Conservation (phyloP, 208 protist genomes). For the Balamuthia mandrillaris region DNA sequence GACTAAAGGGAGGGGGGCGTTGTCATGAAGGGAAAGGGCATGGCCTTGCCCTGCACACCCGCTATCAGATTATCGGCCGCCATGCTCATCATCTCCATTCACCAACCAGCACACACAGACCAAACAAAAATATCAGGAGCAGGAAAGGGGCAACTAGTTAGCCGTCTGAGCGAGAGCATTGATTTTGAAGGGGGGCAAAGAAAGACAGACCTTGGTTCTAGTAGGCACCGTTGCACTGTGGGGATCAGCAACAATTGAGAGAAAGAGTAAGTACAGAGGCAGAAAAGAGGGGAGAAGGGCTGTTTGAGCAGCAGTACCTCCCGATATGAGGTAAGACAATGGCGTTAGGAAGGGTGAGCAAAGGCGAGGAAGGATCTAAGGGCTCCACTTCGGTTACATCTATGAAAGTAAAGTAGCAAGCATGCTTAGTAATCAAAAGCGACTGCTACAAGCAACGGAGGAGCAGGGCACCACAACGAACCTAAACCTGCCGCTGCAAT, state of each 20-base stretch:
- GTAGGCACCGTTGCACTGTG: background rate
- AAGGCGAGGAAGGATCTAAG: background rate
- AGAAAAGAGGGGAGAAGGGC: background rate
- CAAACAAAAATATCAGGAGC: no score
- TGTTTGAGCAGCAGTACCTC: background rate
- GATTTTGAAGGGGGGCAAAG: no score
- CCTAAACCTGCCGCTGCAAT: conserved; percentile 32
- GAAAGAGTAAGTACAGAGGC: background rate
- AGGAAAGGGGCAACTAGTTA: no score
- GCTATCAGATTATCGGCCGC: background rate
- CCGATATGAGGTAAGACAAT: background rate
- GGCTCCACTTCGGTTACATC: conserved; percentile 9
- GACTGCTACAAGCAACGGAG: no score
- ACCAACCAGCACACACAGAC: background rate
- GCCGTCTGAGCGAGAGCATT: no score
- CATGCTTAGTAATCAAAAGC: no score
- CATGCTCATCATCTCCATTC: background rate
- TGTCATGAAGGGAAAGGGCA: background rate
- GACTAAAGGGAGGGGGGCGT: no score
- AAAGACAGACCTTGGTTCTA: background rate
- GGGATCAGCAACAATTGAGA: background rate
- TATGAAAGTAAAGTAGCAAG: background rate
- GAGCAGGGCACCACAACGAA: background rate
- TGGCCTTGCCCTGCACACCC: background rate
- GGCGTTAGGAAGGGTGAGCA: background rate